Evolutionary conservation across 176 grass and related monocot genomes (phyloP).

Genomic region (Sorghum bicolor): Sorghum_bicolor_NCBIv3 NC_012873.2:57043001-57043500

Average conservation of each 20-base stretch:
- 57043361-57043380: background rate
- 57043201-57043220: conserved; percentile 28
- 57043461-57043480: background rate
- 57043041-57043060: conserved; percentile 24
- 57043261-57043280: background rate
- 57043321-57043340: background rate
- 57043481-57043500: background rate
- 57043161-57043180: background rate
- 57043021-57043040: background rate
- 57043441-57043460: conserved; percentile 15
- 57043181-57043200: background rate
- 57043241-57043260: background rate
- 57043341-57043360: background rate
- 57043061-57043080: conserved; percentile 37
- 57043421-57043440: background rate
- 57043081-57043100: background rate
- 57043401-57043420: background rate
- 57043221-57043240: conserved; percentile 20
- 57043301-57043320: background rate
- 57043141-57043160: background rate
- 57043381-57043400: background rate
- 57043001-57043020: background rate
- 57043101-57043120: background rate
- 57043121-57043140: background rate
- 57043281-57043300: conserved; percentile 34